Base-by-base conservation (phyloP, 2,329 filamentous ascomycete species). In the Clonostachys byssicola region DNA sequence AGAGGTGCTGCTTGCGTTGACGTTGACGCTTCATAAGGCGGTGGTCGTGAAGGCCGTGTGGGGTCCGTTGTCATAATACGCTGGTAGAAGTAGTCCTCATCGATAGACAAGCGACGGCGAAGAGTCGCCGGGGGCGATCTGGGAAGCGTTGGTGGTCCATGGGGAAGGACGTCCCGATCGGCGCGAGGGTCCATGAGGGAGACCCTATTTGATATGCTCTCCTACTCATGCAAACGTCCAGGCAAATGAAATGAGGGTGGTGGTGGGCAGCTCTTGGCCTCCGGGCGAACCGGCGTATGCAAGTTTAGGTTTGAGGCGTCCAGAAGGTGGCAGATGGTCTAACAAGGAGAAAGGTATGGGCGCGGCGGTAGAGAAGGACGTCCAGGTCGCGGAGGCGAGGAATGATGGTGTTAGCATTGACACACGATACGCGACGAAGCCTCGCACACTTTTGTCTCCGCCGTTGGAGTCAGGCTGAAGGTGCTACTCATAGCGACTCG, bases 61-160 rank as follows among this genome's bases (percentile, higher is more conserved):
- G 57, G 58, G n/a, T 63, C 58, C 42, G 62, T 66, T 34, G 68
- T 75, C 72, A 79, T 75, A 59, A 78, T 64, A 54, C 70, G 66
- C 47, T 75, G 73, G 56, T 79, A 79, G 56, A 73, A 71, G 56
- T 74, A 63, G 56, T 79, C 75, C 64, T 79, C 74, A 60, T 79
- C 76, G 66, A 78, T 75, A 44, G 76, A 79, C 56, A 76, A 69
- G 56, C 70, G 69, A 62, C 68, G 68, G 59, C 70, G 65, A 49
- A 64, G 60, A 52, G 62, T 66, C 65, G 66, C 63, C 57, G 61
- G 59, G 58, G 63, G 56, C 53, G 57, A 53, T 56, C 59, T 44
- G 51, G 51, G 48, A 49, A 53, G 55, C 52, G 57, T 52, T 51
- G 60, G 57, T 54, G 55, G 60, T 64, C 59, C 63, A 64, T 67